phyloP scores from a whole-genome alignment of 2,329 filamentous ascomycete genomes.

The Colletotrichum sansevieriae region DNA sequence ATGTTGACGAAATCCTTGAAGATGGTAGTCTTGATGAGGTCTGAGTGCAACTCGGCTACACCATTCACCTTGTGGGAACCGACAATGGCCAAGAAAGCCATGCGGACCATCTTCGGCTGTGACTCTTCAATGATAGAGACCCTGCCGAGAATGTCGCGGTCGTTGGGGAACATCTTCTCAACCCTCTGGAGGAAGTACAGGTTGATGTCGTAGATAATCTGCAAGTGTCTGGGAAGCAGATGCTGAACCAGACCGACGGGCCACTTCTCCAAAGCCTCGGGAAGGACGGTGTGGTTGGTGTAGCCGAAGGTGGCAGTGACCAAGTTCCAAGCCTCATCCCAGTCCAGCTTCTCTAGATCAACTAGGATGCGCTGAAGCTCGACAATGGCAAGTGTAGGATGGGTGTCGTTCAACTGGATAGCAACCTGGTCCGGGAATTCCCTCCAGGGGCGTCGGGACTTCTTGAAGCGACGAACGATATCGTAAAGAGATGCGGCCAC shows the following conservation, averaged over 20 bases:
- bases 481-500: slow-evolving; percentile 96
- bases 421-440: slow-evolving; percentile 96
- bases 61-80: slow-evolving; percentile 99
- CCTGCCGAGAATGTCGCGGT: slow-evolving; percentile 84
- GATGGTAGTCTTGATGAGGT: slow-evolving; percentile 98
- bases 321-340: slow-evolving; percentile 92
- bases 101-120: slow-evolving; percentile 96
- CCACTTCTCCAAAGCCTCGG: slow-evolving; percentile 98
- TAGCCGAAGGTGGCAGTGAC: slow-evolving; percentile 88
- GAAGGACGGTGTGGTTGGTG: slow-evolving; percentile 98
- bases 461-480: slow-evolving; percentile 98
- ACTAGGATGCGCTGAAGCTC: slow-evolving; percentile 94
- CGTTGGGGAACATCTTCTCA: slow-evolving; percentile 89
- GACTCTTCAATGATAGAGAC: slow-evolving; percentile 99
- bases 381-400: slow-evolving; percentile 95
- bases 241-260: slow-evolving; percentile 93
- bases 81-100: slow-evolving; percentile 95
- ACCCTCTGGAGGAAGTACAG: slow-evolving; percentile 91
- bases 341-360: slow-evolving; percentile 90
- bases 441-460: slow-evolving; percentile 89
- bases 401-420: slow-evolving; percentile 98
- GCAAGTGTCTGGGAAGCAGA: slow-evolving; percentile 90
- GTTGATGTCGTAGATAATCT: slow-evolving; percentile 99
- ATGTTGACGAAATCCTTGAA: slow-evolving; percentile 99
- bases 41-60: slow-evolving; percentile 96